Conservation (phyloP, 1,284 basidiomycete species). For the Microbotryomycetes sp. region DNA sequence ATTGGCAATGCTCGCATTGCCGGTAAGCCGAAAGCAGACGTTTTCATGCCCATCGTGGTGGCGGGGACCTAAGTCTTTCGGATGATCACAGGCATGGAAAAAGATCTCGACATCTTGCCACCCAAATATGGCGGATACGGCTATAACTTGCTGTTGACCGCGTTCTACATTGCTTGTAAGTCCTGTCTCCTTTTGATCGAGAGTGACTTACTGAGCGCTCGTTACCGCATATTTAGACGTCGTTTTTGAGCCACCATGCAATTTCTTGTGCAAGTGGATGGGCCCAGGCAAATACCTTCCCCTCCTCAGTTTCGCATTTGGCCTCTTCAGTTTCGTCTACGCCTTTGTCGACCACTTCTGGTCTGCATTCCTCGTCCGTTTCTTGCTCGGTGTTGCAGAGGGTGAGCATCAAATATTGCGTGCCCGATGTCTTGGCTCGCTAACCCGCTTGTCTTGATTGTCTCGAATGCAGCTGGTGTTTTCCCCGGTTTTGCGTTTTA, state of each 20-base stretch:
- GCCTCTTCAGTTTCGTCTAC: slow-evolving; percentile 29
- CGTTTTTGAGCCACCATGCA: slow-evolving; percentile 30
- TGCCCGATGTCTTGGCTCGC: slow-evolving; percentile 14
- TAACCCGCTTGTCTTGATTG: background rate
- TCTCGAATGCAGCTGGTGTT: background rate
- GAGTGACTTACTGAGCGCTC: too few relatives aligned
- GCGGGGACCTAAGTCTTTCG: slow-evolving; percentile 30
- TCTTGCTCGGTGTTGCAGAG: slow-evolving; percentile 35
- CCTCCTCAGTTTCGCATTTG: slow-evolving; percentile 32
- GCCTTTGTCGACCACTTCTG: slow-evolving; percentile 29
- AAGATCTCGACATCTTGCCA: slow-evolving; percentile 32
- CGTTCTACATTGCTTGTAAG: slow-evolving; percentile 25
- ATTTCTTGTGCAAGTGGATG: slow-evolving; percentile 10
- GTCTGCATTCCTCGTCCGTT: slow-evolving; percentile 32
- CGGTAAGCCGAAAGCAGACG: background rate
- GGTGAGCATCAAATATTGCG: slow-evolving; percentile 2
- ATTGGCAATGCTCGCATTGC: slow-evolving; percentile 30
- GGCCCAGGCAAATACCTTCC: slow-evolving; percentile 21
- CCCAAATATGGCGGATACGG: slow-evolving; percentile 17
- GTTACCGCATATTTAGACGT: background rate
- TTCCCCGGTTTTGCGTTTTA: slow-evolving; percentile 36
- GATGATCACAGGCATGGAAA: slow-evolving; percentile 30
- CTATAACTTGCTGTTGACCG: slow-evolving; percentile 35
- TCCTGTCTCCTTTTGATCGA: background rate
- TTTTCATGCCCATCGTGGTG: background rate